phyloP scores from a whole-genome alignment of 306 rosid genomes.

The Cucurbita ficifolia region DNA sequence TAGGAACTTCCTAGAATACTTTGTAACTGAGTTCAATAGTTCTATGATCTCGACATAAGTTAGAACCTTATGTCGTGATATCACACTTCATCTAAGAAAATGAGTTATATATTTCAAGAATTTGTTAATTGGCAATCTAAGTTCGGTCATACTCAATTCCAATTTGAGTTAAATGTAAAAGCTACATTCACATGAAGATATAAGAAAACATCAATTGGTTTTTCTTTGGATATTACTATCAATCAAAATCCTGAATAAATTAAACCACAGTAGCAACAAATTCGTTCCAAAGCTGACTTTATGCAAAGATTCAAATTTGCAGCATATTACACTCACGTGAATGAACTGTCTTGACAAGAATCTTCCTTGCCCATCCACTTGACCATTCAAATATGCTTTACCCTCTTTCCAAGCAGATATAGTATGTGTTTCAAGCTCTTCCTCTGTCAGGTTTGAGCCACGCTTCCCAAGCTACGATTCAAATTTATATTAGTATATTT shows the following conservation, averaged over 20 bases:
- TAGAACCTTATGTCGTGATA: not conserved
- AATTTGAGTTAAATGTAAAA: not conserved
- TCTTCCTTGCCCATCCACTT: conserved; percentile 54
- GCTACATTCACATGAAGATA: not conserved
- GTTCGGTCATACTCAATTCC: not conserved
- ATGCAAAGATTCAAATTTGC: conserved; percentile 1
- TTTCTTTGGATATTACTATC: not conserved
- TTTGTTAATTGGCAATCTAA: not conserved
- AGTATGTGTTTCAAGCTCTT: conserved; percentile 97
- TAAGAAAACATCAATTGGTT: not conserved
- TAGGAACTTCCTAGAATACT: not conserved
- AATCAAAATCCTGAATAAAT: not conserved
- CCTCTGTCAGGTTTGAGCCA: conserved; percentile 90
- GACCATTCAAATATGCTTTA: conserved; percentile 56
- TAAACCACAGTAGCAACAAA: not conserved
- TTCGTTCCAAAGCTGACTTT: not conserved
- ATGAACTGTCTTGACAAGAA: conserved; percentile 42
- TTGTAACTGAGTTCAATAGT: not conserved
- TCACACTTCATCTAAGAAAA: not conserved
- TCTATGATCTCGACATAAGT: not conserved
- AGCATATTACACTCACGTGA: conserved; percentile 46
- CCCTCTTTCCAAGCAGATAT: conserved; percentile 98
- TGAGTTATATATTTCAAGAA: not conserved
- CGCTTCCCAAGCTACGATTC: conserved; percentile 76
- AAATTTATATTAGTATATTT: conserved; percentile 13